Evolutionary conservation across 495 filamentous ascomycete species (phyloP).

Genomic region (Rhizodiscina lignyota): DNA sequence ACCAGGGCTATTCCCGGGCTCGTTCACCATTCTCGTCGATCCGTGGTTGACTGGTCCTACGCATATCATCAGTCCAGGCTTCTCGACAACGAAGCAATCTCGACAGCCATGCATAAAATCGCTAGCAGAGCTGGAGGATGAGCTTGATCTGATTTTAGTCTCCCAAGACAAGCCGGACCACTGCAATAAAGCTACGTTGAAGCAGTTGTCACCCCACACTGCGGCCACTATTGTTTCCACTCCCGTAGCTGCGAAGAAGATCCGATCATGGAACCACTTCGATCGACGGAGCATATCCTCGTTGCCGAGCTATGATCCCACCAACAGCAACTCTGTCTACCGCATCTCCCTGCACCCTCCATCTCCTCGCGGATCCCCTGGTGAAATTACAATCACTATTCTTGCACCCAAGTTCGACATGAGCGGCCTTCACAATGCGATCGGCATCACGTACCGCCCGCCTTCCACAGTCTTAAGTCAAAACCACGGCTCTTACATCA

Average conservation of each 20-base stretch:
- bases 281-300: slow-evolving; percentile 31
- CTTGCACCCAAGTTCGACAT: slow-evolving; percentile 45
- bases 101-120: slow-evolving; percentile 34
- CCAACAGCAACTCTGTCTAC: slow-evolving; percentile 13
- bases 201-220: slow-evolving; percentile 34
- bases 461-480: slow-evolving; percentile 21
- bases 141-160: slow-evolving; percentile 49
- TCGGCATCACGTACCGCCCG: slow-evolving; percentile 54
- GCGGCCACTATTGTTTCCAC: slow-evolving; percentile 47
- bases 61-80: slow-evolving; percentile 41
- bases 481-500: slow-evolving; percentile 10
- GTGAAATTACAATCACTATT: slow-evolving; percentile 49
- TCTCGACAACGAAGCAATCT: slow-evolving; percentile 32
- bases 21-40: slow-evolving; percentile 51
- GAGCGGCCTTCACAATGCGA: slow-evolving; percentile 42
- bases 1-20: slow-evolving; percentile 23
- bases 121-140: slow-evolving; percentile 37
- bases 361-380: slow-evolving; percentile 27
- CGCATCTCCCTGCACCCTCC: slow-evolving; percentile 31
- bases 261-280: slow-evolving; percentile 51
- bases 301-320: slow-evolving; percentile 29
- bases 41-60: slow-evolving; percentile 52
- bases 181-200: slow-evolving; percentile 50
- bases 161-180: slow-evolving; percentile 58
- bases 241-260: slow-evolving; percentile 40